phyloP scores from a whole-genome alignment of 345 rosid species.

The Brassica rapa region DNA sequence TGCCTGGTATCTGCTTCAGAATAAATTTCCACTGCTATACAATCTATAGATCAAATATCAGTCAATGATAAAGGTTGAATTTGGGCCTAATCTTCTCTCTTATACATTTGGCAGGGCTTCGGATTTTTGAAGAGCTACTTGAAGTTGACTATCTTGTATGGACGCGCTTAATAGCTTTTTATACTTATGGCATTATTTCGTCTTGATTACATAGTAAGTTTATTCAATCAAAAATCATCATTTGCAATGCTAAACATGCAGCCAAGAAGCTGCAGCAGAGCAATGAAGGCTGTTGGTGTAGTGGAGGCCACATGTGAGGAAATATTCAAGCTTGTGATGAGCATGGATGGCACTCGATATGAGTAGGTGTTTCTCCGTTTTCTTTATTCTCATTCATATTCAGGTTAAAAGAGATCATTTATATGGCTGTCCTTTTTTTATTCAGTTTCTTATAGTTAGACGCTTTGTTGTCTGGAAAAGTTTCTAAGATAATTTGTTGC shows the following conservation, averaged over 20 bases:
- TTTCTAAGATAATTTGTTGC: background rate
- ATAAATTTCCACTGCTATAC: background rate
- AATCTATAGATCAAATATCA: background rate
- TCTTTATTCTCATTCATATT: slow-evolving; percentile 11
- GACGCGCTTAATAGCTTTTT: slow-evolving; percentile 30
- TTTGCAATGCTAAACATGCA: slow-evolving; percentile 45
- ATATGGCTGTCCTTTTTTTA: background rate
- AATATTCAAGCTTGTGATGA: slow-evolving; percentile 96
- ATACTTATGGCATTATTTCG: slow-evolving; percentile 19
- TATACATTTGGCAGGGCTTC: slow-evolving; percentile 69
- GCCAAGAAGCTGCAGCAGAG: slow-evolving; percentile 99
- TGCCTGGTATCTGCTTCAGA: background rate
- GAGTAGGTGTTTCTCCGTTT: slow-evolving; percentile 74
- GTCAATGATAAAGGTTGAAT: slow-evolving; percentile 5
- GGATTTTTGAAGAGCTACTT: slow-evolving; percentile 98
- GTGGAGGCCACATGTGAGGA: slow-evolving; percentile 98
- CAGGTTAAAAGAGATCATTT: background rate
- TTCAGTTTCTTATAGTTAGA: slow-evolving; percentile 3
- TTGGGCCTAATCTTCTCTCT: slow-evolving; percentile 9
- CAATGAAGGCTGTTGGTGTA: slow-evolving; percentile 99
- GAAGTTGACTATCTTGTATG: slow-evolving; percentile 99
- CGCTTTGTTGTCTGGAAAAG: background rate
- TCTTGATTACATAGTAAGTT: slow-evolving; percentile 18
- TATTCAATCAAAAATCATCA: slow-evolving; percentile 32
- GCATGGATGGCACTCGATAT: slow-evolving; percentile 98